Conservation (phyloP, 2,329 filamentous ascomycete genomes). For the Diaporthe destruens region DNA sequence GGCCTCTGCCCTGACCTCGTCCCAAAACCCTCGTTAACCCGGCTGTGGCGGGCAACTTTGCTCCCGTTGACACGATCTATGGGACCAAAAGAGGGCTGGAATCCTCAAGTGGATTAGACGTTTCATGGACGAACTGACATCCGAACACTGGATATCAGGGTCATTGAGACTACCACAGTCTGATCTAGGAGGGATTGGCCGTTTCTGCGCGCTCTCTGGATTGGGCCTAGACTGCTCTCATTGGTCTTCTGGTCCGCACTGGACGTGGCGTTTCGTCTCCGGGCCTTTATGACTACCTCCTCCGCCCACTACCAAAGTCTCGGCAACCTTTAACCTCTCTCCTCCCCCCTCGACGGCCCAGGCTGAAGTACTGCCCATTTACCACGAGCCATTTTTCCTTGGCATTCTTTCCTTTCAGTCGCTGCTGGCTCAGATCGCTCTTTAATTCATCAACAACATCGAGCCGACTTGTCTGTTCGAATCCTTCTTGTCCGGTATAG, state of each 20-base stretch:
- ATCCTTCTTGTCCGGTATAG: constrained; percentile 44
- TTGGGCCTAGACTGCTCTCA: constrained; percentile 26
- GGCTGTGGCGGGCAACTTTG: constrained; percentile 39
- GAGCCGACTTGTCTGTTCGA: constrained; percentile 47
- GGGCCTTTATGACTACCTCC: constrained; percentile 56
- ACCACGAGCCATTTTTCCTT: constrained; percentile 52
- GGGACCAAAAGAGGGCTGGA: constrained; percentile 42
- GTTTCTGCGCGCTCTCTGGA: constrained; percentile 43
- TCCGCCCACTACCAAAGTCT: constrained; percentile 45
- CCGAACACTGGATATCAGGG: constrained; percentile 48
- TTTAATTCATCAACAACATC: constrained; percentile 52
- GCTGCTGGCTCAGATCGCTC: constrained; percentile 73
- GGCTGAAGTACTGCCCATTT: constrained; percentile 58
- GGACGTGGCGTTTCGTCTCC: constrained; percentile 32
- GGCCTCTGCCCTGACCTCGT: constrained; percentile 36
- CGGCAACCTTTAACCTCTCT: constrained; percentile 47
- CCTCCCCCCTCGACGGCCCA: constrained; percentile 50
- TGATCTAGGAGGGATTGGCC: constrained; percentile 37
- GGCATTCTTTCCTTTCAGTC: constrained; percentile 56
- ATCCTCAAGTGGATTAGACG: constrained; percentile 49
- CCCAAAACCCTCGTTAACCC: constrained; percentile 39
- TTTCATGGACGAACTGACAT: constrained; percentile 57
- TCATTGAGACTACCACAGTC: constrained; percentile 34
- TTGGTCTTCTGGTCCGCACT: constrained; percentile 28
- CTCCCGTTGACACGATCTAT: constrained; percentile 34